A percentile compares a stretch with the other conserved stretches of the same genome.
These are phyloP conservation scores for Astraeus odoratus DNA, from an alignment of 768 basidiomycete genomes.

Conservation along the genomic window DNA sequence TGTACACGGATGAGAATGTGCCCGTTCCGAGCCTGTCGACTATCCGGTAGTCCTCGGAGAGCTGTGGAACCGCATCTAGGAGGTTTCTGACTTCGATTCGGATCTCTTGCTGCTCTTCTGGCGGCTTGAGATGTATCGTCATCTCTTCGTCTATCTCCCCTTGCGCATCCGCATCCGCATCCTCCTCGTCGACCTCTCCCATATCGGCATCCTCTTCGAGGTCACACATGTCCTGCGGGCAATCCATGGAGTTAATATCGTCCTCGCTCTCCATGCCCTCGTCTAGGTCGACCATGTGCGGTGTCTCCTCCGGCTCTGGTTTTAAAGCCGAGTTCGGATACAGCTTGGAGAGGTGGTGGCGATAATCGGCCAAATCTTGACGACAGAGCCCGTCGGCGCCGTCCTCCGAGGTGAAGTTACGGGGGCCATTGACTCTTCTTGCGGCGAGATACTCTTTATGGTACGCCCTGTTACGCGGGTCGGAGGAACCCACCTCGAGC, in stretches of 20 bases:
- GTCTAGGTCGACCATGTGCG: constrained; percentile 38
- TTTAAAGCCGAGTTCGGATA: constrained; percentile 23
- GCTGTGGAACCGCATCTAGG: constrained; percentile 54
- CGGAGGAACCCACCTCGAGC: constrained; percentile 59
- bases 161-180: constrained; percentile 25
- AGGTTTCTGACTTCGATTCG: constrained; percentile 72
- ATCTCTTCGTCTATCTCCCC: constrained; percentile 54
- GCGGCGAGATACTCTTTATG: constrained; percentile 32
- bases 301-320: constrained; percentile 17
- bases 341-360: constrained; percentile 42
- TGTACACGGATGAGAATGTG: constrained; percentile 99
- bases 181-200: constrained; percentile 19
- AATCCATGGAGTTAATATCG: constrained; percentile 29
- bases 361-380: constrained; percentile 41
- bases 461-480: constrained; percentile 43
- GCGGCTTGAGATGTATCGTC: constrained; percentile 48
- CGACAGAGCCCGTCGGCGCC: constrained; percentile 33
- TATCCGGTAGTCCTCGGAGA: constrained; percentile 64
- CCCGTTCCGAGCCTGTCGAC: constrained; percentile 93
- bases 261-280: constrained; percentile 42
- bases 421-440: constrained; percentile 24
- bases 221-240: constrained; percentile 32
- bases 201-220: constrained; percentile 22
- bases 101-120: constrained; percentile 70
- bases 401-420: constrained; percentile 45